These are phyloP conservation scores for Colletotrichum theobromicola DNA, from an alignment of 2,329 filamentous ascomycete genomes.

Conservation along the genomic window DNA sequence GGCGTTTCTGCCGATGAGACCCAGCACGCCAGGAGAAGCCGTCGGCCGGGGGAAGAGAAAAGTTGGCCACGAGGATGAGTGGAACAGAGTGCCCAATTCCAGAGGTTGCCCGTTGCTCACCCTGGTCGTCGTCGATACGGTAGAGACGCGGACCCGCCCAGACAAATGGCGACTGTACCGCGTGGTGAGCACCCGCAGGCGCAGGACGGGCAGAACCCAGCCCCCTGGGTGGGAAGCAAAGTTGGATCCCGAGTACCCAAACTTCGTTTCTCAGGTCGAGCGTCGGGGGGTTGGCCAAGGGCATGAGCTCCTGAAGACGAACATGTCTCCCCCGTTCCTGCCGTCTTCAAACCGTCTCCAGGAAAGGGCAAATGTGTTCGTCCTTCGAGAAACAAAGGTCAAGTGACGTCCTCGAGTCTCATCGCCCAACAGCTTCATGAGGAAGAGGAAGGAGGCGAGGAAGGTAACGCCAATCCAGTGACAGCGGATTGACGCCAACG, in stretches of 20 bases:
- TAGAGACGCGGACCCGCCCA: conserved; percentile 20
- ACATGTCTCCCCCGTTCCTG: neutral
- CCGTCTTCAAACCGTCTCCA: neutral
- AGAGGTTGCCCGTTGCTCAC: conserved; percentile 5
- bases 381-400: neutral
- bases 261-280: neutral
- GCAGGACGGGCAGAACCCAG: conserved; percentile 8
- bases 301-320: neutral
- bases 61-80: conserved; percentile 12
- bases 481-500: neutral
- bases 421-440: neutral
- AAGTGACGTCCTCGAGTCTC: neutral
- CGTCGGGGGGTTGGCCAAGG: neutral
- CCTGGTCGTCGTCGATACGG: conserved; percentile 13
- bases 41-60: conserved; percentile 18
- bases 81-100: conserved; percentile 20
- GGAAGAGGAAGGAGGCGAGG: neutral
- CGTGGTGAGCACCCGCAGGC: neutral
- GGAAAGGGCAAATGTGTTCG: neutral
- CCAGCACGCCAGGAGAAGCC: conserved; percentile 6
- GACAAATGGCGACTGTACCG: neutral
- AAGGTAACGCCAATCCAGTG: neutral
- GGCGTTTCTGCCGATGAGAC: conserved; percentile 8
- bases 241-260: neutral
- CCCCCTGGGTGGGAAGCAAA: conserved; percentile 5